Base-by-base conservation (phyloP, 2,329 filamentous ascomycete genomes). In the Stemphylium beticola region DNA sequence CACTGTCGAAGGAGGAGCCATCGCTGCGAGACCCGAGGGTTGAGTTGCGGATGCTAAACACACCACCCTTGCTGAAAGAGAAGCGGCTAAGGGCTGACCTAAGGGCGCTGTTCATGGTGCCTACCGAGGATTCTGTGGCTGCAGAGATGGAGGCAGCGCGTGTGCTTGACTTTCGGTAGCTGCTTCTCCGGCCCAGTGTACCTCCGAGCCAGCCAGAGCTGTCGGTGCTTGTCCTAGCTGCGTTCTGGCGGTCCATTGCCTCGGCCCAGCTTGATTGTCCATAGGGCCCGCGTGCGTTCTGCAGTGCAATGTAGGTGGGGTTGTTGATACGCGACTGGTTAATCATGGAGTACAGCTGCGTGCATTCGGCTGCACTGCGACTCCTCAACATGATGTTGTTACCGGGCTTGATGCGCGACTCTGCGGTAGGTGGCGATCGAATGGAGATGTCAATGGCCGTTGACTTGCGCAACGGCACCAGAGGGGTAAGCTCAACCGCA, bases 381-480 rank as follows among this genome's bases (percentile, higher is more conserved):
- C 91, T 91, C 37, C 95, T 89, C 83, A 98, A 95, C 81, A 96
- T 93, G 78, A 96, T 91, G 72, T 96, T 95, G 66, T 87, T 88
- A 40, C 78, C 76, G 11, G 88, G 83, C 55, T 82, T 84, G 52
- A 96, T 83, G 65, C 86, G 85, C 4, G 90, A 92, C 58, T 90
- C 85, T 31, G 82, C 73, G 6, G 90, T 89, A 22, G 93, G 89
- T 1, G 91, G 91, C 6, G 93, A 97, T 44, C 92, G 89, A 61
- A 99, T 91, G 62, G 96, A 95, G 49, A 99, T 91, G 73, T 99
- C 95, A 29, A 99, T 85, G 3, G 90, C 91, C 18, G 92, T 99
- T 66, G 93, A 95, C 68, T 93, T 89, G 59, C 93, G 87, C 57
- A 98, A 87, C 63, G 93, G 89, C 7, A 98, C 93, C 33, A 96